These are phyloP conservation scores for Leucaena leucocephala DNA, from an alignment of 306 rosid species.

Conservation along the genomic window DNA sequence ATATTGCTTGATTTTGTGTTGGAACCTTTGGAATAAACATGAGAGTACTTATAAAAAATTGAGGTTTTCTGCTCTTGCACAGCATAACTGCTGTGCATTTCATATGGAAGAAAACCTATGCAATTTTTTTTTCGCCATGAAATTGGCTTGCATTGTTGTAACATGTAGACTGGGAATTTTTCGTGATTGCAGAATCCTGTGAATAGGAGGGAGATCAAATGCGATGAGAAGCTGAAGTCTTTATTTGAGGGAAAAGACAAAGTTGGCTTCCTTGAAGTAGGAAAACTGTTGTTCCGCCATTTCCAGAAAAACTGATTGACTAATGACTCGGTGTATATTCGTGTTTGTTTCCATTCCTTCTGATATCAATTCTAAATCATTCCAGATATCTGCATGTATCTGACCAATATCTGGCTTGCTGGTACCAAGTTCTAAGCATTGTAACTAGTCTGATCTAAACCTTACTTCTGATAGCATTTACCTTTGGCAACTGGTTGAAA, in stretches of 20 bases:
- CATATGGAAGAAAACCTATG: not conserved
- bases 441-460: not conserved
- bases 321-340: not conserved
- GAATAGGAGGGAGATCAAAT: not conserved
- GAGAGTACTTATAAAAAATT: not conserved
- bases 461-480: not conserved
- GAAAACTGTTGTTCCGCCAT: not conserved
- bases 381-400: not conserved
- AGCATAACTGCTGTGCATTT: not conserved
- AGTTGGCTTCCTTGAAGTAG: constrained; percentile 18
- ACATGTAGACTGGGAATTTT: not conserved
- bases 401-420: not conserved
- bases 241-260: constrained; percentile 8
- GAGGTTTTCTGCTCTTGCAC: not conserved
- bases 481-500: not conserved
- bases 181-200: not conserved
- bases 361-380: not conserved
- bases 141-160: not conserved
- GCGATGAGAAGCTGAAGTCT: constrained; percentile 15
- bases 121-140: too few species aligned
- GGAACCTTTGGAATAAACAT: not conserved
- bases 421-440: not conserved
- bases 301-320: not conserved
- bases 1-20: not conserved
- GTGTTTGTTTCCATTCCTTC: not conserved